phyloP scores from a whole-genome alignment of 495 filamentous ascomycete genomes.

The Stereocaulon alpinum region DNA sequence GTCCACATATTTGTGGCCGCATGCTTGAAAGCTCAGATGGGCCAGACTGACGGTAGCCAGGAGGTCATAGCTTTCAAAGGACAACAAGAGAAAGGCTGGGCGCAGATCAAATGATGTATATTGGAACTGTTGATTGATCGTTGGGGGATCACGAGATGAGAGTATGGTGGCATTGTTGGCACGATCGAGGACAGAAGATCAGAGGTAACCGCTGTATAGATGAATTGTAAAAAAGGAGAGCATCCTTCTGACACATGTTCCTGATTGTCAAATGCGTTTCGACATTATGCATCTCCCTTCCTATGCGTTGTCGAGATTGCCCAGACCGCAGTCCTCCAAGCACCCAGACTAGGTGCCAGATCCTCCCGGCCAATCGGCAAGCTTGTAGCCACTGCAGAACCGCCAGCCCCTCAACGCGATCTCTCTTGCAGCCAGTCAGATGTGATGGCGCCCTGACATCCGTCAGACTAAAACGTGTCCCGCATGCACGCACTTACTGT shows the following conservation, averaged over 20 bases:
- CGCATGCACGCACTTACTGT: constrained; percentile 4
- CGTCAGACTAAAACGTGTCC: not conserved
- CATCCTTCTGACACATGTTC: not conserved
- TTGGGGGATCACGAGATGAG: not conserved
- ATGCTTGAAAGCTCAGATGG: constrained; percentile 26
- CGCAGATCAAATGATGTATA: constrained; percentile 10
- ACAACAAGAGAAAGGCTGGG: constrained; percentile 15
- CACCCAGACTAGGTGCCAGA: not conserved
- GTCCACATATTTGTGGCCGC: constrained; percentile 50
- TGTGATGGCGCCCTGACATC: constrained; percentile 1
- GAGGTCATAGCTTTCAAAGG: constrained; percentile 8
- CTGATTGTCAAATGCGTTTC: no score
- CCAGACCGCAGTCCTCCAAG: not conserved
- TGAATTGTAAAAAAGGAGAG: not conserved
- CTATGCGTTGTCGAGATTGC: not conserved
- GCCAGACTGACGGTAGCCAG: not conserved
- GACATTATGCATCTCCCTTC: not conserved
- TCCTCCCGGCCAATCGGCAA: not conserved
- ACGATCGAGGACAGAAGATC: not conserved
- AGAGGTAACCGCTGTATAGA: not conserved
- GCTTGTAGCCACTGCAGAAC: not conserved
- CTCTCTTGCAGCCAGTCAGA: constrained; percentile 6
- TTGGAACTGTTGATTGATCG: not conserved
- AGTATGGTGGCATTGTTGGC: not conserved
- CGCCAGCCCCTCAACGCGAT: not conserved